A percentile compares a stretch with the other conserved stretches of the same genome.
Evolutionary conservation across 169 alveolate species (phyloP).

Genomic region (Hepatocystis sp.): DNA sequence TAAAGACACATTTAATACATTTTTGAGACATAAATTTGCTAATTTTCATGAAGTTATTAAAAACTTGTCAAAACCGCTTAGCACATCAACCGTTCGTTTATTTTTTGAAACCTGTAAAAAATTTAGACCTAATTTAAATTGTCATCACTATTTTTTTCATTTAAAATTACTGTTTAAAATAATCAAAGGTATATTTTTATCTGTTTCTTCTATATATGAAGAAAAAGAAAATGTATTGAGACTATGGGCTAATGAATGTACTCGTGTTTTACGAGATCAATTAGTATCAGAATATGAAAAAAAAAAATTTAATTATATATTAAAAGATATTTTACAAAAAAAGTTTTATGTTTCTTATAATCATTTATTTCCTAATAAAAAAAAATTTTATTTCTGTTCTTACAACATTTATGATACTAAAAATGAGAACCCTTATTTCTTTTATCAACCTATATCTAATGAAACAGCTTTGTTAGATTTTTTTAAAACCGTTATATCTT

Average conservation of each 20-base stretch:
- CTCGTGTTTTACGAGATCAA: conserved; percentile 65
- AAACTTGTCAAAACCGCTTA: conserved; percentile 65
- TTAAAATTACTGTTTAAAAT: conserved; percentile 64
- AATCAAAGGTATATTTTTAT: conserved; percentile 64
- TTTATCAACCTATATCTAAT: conserved; percentile 64
- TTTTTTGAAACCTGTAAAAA: conserved; percentile 47
- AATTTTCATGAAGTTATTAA: conserved; percentile 74
- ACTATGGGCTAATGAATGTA: conserved; percentile 74
- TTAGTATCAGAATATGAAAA: conserved; percentile 49
- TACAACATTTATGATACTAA: conserved; percentile 74
- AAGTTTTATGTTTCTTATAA: conserved; percentile 60
- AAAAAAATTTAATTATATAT: conserved; percentile 46
- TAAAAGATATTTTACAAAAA: conserved; percentile 71
- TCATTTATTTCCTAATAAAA: conserved; percentile 48
- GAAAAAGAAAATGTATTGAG: conserved; percentile 73
- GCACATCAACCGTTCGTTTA: conserved; percentile 47
- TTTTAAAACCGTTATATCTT: conserved; percentile 57
- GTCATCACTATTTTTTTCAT: conserved; percentile 75
- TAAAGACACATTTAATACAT: conserved; percentile 60
- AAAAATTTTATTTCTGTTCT: conserved; percentile 70
- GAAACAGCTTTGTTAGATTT: conserved; percentile 48
- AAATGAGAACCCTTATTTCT: conserved; percentile 71
- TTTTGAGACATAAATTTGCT: conserved; percentile 70
- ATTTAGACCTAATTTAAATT: conserved; percentile 71
- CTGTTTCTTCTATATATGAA: conserved; percentile 77